Evolutionary conservation across 2,329 filamentous ascomycete species (phyloP), one percentile per base, ranked within the genome.

Genomic region (Leptographium galeiforme): DNA sequence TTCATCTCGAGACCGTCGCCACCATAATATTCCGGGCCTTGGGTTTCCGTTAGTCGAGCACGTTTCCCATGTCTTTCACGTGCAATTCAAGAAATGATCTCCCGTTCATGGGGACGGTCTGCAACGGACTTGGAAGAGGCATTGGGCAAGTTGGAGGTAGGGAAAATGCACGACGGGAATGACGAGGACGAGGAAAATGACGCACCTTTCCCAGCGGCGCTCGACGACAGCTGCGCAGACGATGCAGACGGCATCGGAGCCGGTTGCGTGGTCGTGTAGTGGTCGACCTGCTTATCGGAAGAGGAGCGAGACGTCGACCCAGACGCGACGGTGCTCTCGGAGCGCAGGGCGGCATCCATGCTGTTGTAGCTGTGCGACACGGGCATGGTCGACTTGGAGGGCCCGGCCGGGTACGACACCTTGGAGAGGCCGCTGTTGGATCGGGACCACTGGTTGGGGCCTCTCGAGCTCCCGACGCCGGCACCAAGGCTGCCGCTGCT

Each of bases 311-410:
- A 40, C n/a, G 11, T 36, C 18, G 36, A n/a, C n/a, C 8, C 25
- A 2, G 43, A 45, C 6, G 43, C 43, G 13, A 16, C 34, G 19
- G 48, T 19, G 36, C 13, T 12, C 4, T 39, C 48, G 7, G 51
- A 38, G 44, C 32, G 44, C 11, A 59, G 44, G 48, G 56, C 47
- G 19, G 53, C 57, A 32, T 59, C 55, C 34, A 61, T 53, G 56
- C 56, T 59, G 54, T 45, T 54, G 52, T 57, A 57, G 52, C 56
- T 61, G 39, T 41, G 54, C 18, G 57, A 55, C 43, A 55, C 32
- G n/a, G 52, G 48, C 13, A 54, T 53, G n/a, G 52, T 39, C 8
- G 53, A 47, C 30, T 40, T 58, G 34, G 51, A 45, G 18, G 50
- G 48, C 2, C 41, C 48, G 18, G 52, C 36, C 2, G 58, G 55